A percentile compares a stretch with the other conserved stretches of the same genome.
Conservation (phyloP, 176 grass and related monocot species). For the Musa schizocarpa region DNA sequence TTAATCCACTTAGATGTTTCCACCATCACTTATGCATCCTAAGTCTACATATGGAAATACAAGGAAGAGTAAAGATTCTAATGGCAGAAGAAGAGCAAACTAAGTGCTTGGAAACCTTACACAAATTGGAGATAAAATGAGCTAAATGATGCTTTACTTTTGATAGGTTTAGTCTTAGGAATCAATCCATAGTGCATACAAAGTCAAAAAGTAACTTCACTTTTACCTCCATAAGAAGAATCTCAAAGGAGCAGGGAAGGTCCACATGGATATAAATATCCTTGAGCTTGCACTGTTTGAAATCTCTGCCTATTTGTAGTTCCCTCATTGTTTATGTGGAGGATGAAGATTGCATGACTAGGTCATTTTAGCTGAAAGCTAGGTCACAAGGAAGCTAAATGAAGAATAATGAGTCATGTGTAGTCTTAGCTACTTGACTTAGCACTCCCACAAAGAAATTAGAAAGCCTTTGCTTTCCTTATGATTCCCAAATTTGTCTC, state of each 20-base stretch:
- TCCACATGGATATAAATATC: background rate
- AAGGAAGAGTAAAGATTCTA: no score
- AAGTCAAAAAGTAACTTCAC: constrained; percentile 2
- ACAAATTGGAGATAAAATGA: no score
- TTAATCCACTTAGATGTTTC: no score
- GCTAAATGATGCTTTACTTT: no score
- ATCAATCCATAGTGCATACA: background rate
- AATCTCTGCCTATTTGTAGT: no score
- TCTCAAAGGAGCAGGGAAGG: background rate
- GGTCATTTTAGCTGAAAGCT: background rate
- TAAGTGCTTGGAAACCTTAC: no score
- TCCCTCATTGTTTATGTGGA: background rate
- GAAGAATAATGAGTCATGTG: background rate
- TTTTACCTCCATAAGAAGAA: background rate
- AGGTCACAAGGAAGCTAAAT: background rate
- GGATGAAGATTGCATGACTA: background rate
- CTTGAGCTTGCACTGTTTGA: background rate
- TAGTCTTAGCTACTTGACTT: background rate
- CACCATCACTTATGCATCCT: no score
- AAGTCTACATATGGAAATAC: no score
- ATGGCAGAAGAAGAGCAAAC: no score
- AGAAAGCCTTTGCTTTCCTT: no score
- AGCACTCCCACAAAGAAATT: background rate
- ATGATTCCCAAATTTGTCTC: no score
- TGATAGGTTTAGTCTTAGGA: no score